phyloP scores from a whole-genome alignment of 768 basidiomycete species.

The Trametes punicea region DNA sequence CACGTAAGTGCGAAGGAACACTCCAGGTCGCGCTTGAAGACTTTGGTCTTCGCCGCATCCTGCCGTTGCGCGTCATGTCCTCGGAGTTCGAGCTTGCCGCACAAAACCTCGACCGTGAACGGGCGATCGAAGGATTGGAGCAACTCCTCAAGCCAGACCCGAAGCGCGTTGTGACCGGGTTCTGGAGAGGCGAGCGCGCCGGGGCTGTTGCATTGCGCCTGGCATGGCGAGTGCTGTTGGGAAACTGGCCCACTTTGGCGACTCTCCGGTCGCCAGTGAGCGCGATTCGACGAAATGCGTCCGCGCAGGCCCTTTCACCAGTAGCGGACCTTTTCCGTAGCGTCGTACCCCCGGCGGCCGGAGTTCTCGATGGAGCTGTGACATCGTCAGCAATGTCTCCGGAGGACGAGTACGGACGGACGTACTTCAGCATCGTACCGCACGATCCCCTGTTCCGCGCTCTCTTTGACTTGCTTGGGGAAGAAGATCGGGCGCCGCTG shows the following conservation, averaged over 20 bases:
- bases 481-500: constrained; percentile 46
- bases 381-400: constrained; percentile 2
- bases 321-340: constrained; percentile 31
- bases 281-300: constrained; percentile 29
- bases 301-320: constrained; percentile 25
- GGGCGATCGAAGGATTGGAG: constrained; percentile 30
- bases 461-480: constrained; percentile 60
- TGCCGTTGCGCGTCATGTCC: constrained; percentile 23
- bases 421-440: constrained; percentile 37
- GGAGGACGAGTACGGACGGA: constrained; percentile 5
- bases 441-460: constrained; percentile 51
- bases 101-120: constrained; percentile 21
- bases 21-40: constrained; percentile 49
- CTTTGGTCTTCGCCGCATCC: constrained; percentile 37
- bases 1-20: constrained; percentile 48
- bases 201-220: constrained; percentile 28
- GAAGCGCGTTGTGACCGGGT: constrained; percentile 20
- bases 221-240: constrained; percentile 33
- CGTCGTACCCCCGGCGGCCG: constrained; percentile 11
- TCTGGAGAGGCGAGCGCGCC: constrained; percentile 29
- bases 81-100: constrained; percentile 6
- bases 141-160: constrained; percentile 28
- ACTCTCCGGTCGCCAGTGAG: constrained; percentile 36
- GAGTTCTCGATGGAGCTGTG: neutral
- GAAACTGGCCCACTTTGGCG: constrained; percentile 48